A percentile compares a stretch with the other conserved stretches of the same genome.
phyloP scores from a whole-genome alignment of 106 monocot species.

The Allium fistulosum region DNA sequence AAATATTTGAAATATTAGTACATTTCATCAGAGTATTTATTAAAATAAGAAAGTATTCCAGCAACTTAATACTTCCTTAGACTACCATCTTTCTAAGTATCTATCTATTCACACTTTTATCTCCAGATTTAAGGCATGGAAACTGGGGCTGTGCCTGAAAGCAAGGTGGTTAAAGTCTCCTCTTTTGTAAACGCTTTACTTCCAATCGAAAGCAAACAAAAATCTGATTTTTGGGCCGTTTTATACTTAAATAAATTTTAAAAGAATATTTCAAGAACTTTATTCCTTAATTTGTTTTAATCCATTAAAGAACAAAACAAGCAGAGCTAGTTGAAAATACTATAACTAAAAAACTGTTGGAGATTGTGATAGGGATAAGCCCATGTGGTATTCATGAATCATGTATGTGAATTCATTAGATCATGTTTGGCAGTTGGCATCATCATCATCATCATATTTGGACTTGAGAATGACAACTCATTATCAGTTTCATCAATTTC shows the following conservation, averaged over 20 bases:
- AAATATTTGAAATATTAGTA: not conserved
- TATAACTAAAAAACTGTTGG: not conserved
- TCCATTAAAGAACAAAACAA: not conserved
- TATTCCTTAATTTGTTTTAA: not conserved
- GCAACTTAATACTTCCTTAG: not conserved
- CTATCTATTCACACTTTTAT: not conserved
- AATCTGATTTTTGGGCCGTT: not conserved
- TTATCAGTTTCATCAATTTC: not conserved
- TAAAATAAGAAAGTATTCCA: not conserved
- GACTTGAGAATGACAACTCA: constrained; percentile 1
- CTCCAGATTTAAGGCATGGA: constrained; percentile 35
- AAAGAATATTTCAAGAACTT: not conserved
- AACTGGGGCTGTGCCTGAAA: constrained; percentile 25
- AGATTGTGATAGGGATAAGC: not conserved
- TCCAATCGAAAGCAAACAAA: constrained; percentile 34
- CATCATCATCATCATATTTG: not conserved
- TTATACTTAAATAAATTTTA: not conserved
- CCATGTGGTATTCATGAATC: not conserved
- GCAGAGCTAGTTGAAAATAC: not conserved
- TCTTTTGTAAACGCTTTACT: constrained; percentile 25
- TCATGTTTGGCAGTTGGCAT: not conserved
- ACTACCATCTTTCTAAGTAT: not conserved
- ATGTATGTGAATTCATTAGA: not conserved
- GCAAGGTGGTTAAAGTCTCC: constrained; percentile 3
- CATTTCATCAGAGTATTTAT: not conserved